Evolutionary conservation across 768 basidiomycete genomes (phyloP).

Genomic region (Naganishia kalamii): DNA sequence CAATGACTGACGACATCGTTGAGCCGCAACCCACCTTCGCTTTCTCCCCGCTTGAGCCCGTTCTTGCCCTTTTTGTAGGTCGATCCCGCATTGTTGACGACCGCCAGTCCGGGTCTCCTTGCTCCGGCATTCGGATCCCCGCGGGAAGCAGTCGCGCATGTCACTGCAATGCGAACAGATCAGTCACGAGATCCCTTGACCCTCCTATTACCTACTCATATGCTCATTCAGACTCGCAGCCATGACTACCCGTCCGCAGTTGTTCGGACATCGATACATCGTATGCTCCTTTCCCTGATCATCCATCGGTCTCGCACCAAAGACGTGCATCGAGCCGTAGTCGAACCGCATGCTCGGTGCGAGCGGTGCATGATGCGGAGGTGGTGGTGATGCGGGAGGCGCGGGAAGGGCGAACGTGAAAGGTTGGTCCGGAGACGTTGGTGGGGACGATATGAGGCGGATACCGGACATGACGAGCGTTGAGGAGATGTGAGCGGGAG

Average conservation of each 20-base stretch:
- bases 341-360: not conserved
- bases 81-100: not conserved
- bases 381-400: not conserved
- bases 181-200: not conserved
- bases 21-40: not conserved
- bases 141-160: not conserved
- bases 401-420: not conserved
- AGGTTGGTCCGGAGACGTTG: not conserved
- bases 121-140: not conserved
- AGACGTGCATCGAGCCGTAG: not conserved
- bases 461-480: not conserved
- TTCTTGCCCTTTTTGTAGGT: slow-evolving; percentile 7
- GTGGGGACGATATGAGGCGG: not conserved
- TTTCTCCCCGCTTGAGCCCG: not conserved
- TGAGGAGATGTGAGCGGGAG: no score
- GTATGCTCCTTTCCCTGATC: not conserved
- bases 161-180: not conserved
- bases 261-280: not conserved
- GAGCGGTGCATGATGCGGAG: not conserved
- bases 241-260: slow-evolving; percentile 7
- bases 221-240: not conserved
- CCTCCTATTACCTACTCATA: not conserved
- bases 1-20: not conserved
- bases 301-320: slow-evolving; percentile 4
- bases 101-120: not conserved